Conservation (phyloP, 805 yeast genomes). For the Scheffersomyces spartinae region DNA sequence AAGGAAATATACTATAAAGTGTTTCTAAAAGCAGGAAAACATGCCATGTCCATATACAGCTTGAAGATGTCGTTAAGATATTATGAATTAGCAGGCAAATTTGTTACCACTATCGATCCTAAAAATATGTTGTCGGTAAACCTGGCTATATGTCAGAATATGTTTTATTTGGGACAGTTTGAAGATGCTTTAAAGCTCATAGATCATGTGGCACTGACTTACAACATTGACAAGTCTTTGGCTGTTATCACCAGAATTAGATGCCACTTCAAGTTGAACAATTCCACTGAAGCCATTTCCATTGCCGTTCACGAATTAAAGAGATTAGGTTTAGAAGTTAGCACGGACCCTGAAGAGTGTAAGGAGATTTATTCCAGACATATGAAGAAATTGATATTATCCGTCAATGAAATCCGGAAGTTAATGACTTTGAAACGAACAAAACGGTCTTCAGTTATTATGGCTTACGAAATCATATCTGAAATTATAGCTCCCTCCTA, state of each 20-base stretch:
- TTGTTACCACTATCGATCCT: slow-evolving; percentile 11
- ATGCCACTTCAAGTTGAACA: slow-evolving; percentile 19
- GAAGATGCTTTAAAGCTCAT: slow-evolving; percentile 24
- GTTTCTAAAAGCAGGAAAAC: slow-evolving; percentile 31
- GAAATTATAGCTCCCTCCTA: slow-evolving; percentile 26
- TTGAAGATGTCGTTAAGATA: slow-evolving; percentile 28
- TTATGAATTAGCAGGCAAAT: slow-evolving; percentile 21
- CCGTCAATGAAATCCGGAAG: slow-evolving; percentile 24
- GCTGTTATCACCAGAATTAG: slow-evolving; percentile 26
- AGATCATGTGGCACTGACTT: slow-evolving; percentile 15
- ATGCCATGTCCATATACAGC: slow-evolving; percentile 33
- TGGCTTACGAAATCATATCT: slow-evolving; percentile 29
- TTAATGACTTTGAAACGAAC: slow-evolving; percentile 11
- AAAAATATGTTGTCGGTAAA: slow-evolving; percentile 12
- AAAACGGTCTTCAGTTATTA: slow-evolving; percentile 13
- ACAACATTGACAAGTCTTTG: slow-evolving; percentile 22
- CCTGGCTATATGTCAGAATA: slow-evolving; percentile 21
- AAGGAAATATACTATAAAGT: slow-evolving; percentile 23
- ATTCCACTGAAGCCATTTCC: slow-evolving; percentile 18
- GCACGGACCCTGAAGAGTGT: slow-evolving; percentile 14
- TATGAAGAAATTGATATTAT: slow-evolving; percentile 21
- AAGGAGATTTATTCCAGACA: slow-evolving; percentile 9
- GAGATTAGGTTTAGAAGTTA: slow-evolving; percentile 21
- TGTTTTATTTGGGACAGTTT: slow-evolving; percentile 15
- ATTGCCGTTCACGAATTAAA: slow-evolving; percentile 24